Conservation (phyloP, 768 basidiomycete species). For the Chalciporus chontae region DNA sequence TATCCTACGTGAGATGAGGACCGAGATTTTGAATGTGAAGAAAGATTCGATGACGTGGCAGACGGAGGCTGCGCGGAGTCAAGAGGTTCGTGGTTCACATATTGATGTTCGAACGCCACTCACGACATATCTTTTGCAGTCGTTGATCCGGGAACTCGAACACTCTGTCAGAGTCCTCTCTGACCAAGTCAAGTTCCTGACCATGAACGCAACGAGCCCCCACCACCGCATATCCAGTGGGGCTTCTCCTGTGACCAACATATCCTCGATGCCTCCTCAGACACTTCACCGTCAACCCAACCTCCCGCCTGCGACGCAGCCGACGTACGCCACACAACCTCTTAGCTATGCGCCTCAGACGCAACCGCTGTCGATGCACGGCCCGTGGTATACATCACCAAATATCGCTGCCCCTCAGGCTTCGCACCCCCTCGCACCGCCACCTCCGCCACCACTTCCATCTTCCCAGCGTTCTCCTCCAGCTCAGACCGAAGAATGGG, state of each 20-base stretch:
- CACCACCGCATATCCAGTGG: constrained; percentile 30
- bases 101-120: not conserved
- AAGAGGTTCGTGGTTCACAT: constrained; percentile 56
- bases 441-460: constrained; percentile 41
- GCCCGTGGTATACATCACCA: constrained; percentile 55
- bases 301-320: constrained; percentile 36
- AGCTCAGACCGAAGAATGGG: constrained; percentile 73
- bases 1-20: constrained; percentile 67
- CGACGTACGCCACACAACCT: constrained; percentile 31
- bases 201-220: constrained; percentile 52
- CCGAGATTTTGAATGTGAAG: constrained; percentile 74
- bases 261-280: constrained; percentile 35
- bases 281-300: constrained; percentile 36
- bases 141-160: constrained; percentile 77
- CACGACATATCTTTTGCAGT: constrained; percentile 36
- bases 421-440: constrained; percentile 72
- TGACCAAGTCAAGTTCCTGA: constrained; percentile 81
- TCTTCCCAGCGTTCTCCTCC: constrained; percentile 50
- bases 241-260: constrained; percentile 32
- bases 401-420: constrained; percentile 78
- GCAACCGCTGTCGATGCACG: constrained; percentile 29
- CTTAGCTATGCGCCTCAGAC: constrained; percentile 31
- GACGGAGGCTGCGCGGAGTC: constrained; percentile 67
- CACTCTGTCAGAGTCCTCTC: constrained; percentile 68
- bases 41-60: constrained; percentile 82